These are phyloP conservation scores for Naganishia vaughanmartiniae DNA, from an alignment of 768 basidiomycete species.

Conservation along the genomic window DNA sequence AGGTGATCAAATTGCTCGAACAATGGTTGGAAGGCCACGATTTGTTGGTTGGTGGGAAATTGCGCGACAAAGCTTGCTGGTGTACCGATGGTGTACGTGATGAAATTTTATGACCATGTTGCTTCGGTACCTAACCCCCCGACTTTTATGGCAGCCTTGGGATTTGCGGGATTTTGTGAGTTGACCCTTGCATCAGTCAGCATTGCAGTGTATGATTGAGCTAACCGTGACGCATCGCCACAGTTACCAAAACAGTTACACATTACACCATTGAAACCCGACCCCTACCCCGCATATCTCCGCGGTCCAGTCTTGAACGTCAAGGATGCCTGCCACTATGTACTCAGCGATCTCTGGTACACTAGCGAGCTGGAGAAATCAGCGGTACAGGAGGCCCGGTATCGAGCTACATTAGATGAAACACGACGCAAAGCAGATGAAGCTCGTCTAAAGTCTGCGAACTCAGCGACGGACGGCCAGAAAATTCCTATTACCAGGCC, in stretches of 20 bases:
- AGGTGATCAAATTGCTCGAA: conserved; percentile 64
- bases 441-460: not conserved
- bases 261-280: conserved; percentile 41
- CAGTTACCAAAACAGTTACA: conserved; percentile 51
- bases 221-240: not conserved
- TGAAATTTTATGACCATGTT: not conserved
- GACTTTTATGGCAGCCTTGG: conserved; percentile 45
- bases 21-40: conserved; percentile 69
- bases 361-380: conserved; percentile 9
- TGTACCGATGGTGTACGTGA: conserved; percentile 45
- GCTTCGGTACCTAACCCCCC: not conserved
- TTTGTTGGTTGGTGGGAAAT: conserved; percentile 56
- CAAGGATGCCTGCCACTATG: conserved; percentile 47
- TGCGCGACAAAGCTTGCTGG: conserved; percentile 44
- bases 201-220: not conserved
- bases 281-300: conserved; percentile 41
- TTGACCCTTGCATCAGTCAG: not conserved
- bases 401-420: conserved; percentile 9
- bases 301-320: conserved; percentile 47
- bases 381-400: conserved; percentile 5
- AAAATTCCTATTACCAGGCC: conserved; percentile 26
- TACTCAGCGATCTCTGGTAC: conserved; percentile 40
- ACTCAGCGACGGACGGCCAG: conserved; percentile 14
- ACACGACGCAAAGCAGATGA: conserved; percentile 10
- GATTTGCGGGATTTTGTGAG: conserved; percentile 50